A percentile compares a stretch with the other conserved stretches of the same genome.
Conservation (phyloP, 768 basidiomycete species). For the Hericium alpestre region DNA sequence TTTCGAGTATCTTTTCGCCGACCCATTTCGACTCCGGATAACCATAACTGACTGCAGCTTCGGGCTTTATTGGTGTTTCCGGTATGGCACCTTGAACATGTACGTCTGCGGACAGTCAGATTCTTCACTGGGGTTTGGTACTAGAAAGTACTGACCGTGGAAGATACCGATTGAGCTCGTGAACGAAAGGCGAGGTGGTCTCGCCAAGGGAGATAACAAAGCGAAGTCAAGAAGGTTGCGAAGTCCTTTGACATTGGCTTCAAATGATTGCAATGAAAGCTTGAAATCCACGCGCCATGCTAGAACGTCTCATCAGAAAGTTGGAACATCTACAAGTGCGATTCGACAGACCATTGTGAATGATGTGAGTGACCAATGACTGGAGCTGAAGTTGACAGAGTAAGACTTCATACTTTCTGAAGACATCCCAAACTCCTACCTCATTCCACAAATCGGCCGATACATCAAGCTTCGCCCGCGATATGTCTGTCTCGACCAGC, state of each 20-base stretch:
- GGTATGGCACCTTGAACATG: background rate
- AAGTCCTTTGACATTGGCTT: slow-evolving; percentile 7
- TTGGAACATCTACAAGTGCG: background rate
- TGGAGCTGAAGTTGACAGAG: background rate
- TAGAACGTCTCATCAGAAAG: background rate
- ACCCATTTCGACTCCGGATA: slow-evolving; percentile 19
- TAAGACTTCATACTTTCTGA: no score
- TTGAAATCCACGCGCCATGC: slow-evolving; percentile 12
- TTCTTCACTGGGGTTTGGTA: background rate
- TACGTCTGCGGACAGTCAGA: background rate
- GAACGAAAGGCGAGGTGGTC: slow-evolving; percentile 1
- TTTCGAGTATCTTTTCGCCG: slow-evolving; percentile 6
- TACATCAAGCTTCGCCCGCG: slow-evolving; percentile 5
- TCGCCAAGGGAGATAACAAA: slow-evolving; percentile 2
- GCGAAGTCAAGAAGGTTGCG: slow-evolving; percentile 10
- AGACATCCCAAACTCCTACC: background rate
- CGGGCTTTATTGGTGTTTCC: background rate
- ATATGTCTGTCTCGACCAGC: slow-evolving; percentile 14
- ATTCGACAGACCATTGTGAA: slow-evolving; percentile 12
- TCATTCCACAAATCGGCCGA: slow-evolving; percentile 6
- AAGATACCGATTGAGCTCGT: slow-evolving; percentile 2
- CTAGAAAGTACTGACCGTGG: background rate
- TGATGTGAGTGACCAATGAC: slow-evolving; percentile 12
- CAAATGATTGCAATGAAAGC: slow-evolving; percentile 6
- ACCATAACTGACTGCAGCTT: slow-evolving; percentile 3